These are phyloP conservation scores for Dendrobium nobile DNA, from an alignment of 106 monocot genomes.

Conservation along the genomic window DNA sequence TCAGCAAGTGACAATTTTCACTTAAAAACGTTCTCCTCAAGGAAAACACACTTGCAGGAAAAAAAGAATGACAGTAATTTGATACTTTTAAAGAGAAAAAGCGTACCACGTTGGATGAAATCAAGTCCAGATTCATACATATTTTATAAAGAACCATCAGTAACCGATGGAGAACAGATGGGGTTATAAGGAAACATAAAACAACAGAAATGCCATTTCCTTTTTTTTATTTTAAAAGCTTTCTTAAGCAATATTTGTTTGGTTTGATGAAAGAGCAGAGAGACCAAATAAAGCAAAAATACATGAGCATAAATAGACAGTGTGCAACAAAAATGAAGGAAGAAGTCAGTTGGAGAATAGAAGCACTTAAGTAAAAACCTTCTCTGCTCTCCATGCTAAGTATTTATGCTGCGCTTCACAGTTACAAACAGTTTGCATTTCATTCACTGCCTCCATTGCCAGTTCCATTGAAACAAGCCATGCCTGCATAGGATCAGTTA, in stretches of 20 bases:
- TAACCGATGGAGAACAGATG: background rate
- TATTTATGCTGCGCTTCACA: constrained; percentile 86
- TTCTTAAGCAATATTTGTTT: background rate
- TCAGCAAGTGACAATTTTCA: background rate
- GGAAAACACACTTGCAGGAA: background rate
- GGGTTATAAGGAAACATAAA: background rate
- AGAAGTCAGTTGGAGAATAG: background rate
- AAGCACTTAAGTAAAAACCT: constrained; percentile 35
- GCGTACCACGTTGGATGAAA: background rate
- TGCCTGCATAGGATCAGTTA: constrained; percentile 30
- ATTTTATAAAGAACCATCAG: background rate
- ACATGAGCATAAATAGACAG: background rate
- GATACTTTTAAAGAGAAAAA: background rate
- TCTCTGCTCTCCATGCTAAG: constrained; percentile 93
- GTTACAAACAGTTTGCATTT: constrained; percentile 34
- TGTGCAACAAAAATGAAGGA: background rate
- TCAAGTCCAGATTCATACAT: background rate
- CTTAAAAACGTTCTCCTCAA: background rate
- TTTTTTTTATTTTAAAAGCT: background rate
- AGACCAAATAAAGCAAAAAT: background rate
- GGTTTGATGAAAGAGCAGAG: background rate
- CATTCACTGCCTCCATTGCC: constrained; percentile 50
- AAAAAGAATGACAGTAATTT: background rate
- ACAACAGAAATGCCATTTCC: background rate
- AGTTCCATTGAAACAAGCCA: constrained; percentile 82